Conservation (phyloP, 352 stramenopile species). For the Phytophthora melonis region DNA sequence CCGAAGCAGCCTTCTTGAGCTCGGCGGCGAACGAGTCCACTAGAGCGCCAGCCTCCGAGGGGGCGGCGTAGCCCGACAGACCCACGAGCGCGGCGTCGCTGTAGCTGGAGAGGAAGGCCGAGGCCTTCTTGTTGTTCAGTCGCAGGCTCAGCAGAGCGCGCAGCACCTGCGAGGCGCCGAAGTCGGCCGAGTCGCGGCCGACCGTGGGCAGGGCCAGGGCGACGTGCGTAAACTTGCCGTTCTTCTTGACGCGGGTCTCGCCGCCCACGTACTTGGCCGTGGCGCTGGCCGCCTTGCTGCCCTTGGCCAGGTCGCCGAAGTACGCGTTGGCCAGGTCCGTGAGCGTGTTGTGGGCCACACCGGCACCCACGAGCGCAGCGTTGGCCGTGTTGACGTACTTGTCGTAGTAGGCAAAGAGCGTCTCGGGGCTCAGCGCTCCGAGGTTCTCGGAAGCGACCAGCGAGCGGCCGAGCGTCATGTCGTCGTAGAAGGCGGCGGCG, state of each 20-base stretch:
- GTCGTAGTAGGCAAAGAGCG: conserved; percentile 68
- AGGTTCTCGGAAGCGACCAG: conserved; percentile 67
- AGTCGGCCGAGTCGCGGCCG: conserved; percentile 52
- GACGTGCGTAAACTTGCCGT: conserved; percentile 72
- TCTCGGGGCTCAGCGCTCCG: conserved; percentile 50
- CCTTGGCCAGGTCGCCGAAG: conserved; percentile 60
- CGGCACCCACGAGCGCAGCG: conserved; percentile 69
- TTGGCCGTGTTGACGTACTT: conserved; percentile 74
- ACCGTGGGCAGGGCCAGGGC: conserved; percentile 75
- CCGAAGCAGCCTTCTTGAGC: conserved; percentile 78
- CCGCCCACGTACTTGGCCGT: conserved; percentile 79
- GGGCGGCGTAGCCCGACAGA: conserved; percentile 62
- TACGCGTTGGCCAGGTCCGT: conserved; percentile 70
- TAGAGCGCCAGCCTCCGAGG: conserved; percentile 65
- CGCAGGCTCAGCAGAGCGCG: conserved; percentile 66
- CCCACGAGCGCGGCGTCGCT: conserved; percentile 70
- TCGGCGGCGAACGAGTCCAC: conserved; percentile 75
- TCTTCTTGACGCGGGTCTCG: conserved; percentile 79
- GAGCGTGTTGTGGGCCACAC: conserved; percentile 70
- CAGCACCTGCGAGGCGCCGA: conserved; percentile 72
- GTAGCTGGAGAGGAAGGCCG: conserved; percentile 73
- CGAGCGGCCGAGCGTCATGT: conserved; percentile 71
- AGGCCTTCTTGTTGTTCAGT: conserved; percentile 70
- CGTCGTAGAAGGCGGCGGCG: conserved; percentile 85
- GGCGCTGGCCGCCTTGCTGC: conserved; percentile 29